Conservation (phyloP, 1,139 yeast species). For the Lizanozyma gosingica region DNA sequence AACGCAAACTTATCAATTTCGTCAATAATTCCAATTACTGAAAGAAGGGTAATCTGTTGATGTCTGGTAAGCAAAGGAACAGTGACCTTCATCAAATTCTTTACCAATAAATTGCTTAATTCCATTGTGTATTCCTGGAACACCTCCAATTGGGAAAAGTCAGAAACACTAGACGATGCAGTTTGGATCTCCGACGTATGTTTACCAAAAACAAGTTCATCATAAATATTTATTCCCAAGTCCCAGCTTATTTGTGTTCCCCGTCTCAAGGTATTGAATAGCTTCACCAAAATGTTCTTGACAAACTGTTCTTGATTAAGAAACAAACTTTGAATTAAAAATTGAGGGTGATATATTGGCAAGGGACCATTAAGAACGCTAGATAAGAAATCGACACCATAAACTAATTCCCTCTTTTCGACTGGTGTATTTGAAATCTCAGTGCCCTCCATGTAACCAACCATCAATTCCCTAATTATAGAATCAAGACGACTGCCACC, state of each 20-base stretch:
- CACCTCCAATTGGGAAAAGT: not conserved
- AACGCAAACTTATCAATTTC: constrained; percentile 37
- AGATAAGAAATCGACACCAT: constrained; percentile 45
- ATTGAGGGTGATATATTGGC: constrained; percentile 88
- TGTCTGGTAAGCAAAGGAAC: constrained; percentile 82
- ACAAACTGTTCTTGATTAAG: constrained; percentile 53
- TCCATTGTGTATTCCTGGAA: constrained; percentile 28
- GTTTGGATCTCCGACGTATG: not conserved
- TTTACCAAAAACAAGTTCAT: constrained; percentile 9
- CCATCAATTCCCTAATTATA: constrained; percentile 42
- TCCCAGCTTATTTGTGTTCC: constrained; percentile 29
- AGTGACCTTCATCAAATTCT: constrained; percentile 53
- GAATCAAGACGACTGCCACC: constrained; percentile 23
- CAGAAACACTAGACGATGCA: constrained; percentile 1
- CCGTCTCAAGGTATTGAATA: constrained; percentile 42
- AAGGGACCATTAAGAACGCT: constrained; percentile 79
- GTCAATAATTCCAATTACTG: constrained; percentile 56
- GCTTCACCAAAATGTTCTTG: constrained; percentile 43
- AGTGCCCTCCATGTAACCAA: constrained; percentile 40
- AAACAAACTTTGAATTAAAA: constrained; percentile 68
- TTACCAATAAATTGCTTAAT: constrained; percentile 44
- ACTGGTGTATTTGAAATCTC: constrained; percentile 15
- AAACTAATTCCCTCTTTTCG: constrained; percentile 8
- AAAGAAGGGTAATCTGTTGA: constrained; percentile 76
- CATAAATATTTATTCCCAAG: constrained; percentile 20